Percentiles rank a stretch among this genome's conserved stretches.
phyloP scores from a whole-genome alignment of 306 rosid genomes.

The Ceratonia siliqua region DNA sequence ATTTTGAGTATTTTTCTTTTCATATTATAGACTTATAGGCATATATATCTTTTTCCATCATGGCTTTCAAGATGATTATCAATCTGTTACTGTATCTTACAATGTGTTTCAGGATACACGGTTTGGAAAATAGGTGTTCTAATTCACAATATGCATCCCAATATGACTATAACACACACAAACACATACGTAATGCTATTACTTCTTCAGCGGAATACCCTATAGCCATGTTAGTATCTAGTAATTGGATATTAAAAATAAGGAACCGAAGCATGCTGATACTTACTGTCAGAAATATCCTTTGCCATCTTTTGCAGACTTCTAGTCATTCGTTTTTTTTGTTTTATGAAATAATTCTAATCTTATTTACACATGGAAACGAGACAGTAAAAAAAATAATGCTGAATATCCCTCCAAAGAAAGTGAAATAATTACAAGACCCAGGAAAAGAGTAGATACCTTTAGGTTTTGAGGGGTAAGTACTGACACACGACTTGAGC shows the following conservation, averaged over 20 bases:
- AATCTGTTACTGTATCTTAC: not conserved
- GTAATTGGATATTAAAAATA: constrained; percentile 12
- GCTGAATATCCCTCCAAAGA: not conserved
- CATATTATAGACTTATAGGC: not conserved
- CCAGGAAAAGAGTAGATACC: constrained; percentile 46
- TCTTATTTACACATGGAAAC: not conserved
- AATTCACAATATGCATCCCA: not conserved
- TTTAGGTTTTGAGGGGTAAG: constrained; percentile 81
- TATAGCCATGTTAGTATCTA: not conserved
- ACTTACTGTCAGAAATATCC: not conserved
- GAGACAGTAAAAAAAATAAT: not conserved
- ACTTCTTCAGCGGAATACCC: constrained; percentile 13
- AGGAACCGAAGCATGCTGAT: constrained; percentile 6
- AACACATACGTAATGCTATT: not conserved
- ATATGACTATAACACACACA: not conserved
- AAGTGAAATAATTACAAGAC: constrained; percentile 17
- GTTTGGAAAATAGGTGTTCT: not conserved
- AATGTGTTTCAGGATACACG: not conserved
- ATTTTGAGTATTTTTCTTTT: not conserved
- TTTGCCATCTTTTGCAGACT: not conserved
- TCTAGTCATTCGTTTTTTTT: not conserved
- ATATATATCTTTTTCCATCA: not conserved
- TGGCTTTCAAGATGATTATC: not conserved
- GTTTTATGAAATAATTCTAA: not conserved
- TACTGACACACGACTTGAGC: constrained; percentile 75